Base-by-base conservation (phyloP, 1,284 basidiomycete genomes). In the Ganoderma meredithae region DNA sequence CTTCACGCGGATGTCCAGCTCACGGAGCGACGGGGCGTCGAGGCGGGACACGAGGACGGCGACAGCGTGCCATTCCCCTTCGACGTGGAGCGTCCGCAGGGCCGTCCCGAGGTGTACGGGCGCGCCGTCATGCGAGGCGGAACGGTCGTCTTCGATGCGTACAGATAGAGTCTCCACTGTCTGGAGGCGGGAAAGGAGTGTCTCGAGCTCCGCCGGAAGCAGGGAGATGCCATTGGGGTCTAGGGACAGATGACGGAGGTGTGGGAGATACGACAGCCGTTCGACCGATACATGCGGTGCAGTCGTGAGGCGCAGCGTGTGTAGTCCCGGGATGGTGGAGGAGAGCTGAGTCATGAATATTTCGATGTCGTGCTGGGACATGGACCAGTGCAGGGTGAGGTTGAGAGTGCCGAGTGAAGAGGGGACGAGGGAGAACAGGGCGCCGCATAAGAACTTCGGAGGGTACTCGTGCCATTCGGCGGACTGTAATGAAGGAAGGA, bases 381-480 rank as follows among this genome's bases (percentile, higher is more conserved):
- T 55, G 53, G 27, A 8, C 12, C 27, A 55, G 53, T 55, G 53
- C 19, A 55, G 17, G 27, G 53, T 55, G 7, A 55, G 31, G 27
- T 55, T 33, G 27, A 55, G 53, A 55, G 53, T 17, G 53, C 27
- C 15, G 53, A 55, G 31, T 7, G 53, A 55, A 55, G 27, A 31
- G 31, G 53, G 53, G 3, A 55, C 3, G 53, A 55, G 53, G 27
- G 15, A 55, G 27, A 55, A 33, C 27, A 55, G 17, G 53, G 27
- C 31, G 10, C 53, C 53, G 3, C 53, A 27, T 0, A 6, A 33
- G 36, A 36, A 36, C 19, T 33, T 27, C 31, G 53, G 53, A 36
- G 36, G 36, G 27, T 55, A 55, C 53, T 55, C 53, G 31, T 55
- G 27, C 53, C 53, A 55, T 13, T 55, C 53, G 17, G 53, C 53